Conservation (phyloP, 305 asterid species). For the Fraxinus albicans region DNA sequence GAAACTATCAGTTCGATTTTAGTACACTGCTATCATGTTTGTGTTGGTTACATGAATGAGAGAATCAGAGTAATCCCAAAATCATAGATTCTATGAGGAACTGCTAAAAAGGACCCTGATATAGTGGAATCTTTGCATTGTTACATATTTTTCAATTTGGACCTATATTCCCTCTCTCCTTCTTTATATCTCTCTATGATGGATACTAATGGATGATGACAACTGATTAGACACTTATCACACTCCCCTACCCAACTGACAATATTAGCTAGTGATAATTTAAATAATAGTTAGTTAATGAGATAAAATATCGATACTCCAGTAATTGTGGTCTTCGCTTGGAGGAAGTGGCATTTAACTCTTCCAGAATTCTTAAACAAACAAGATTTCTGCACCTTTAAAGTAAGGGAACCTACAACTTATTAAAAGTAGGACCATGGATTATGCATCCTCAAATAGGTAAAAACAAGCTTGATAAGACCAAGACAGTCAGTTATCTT, state of each 20-base stretch:
- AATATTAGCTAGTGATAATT: neutral
- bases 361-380: neutral
- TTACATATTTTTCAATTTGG: neutral
- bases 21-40: neutral
- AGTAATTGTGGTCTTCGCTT: neutral
- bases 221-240: neutral
- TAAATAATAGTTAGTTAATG: neutral
- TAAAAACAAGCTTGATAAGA: neutral
- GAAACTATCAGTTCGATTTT: neutral
- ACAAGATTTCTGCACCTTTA: neutral
- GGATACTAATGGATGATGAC: neutral
- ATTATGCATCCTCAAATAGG: neutral
- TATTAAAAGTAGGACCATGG: neutral
- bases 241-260: neutral
- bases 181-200: neutral
- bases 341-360: neutral
- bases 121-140: neutral
- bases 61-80: neutral
- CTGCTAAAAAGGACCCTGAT: neutral
- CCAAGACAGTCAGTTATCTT: neutral
- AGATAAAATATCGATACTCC: neutral
- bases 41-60: neutral
- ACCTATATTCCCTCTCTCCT: neutral
- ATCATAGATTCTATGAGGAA: neutral
- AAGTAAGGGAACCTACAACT: neutral